phyloP scores from a whole-genome alignment of 139 green algal genomes.

The Ostreobium quekettii region DNA sequence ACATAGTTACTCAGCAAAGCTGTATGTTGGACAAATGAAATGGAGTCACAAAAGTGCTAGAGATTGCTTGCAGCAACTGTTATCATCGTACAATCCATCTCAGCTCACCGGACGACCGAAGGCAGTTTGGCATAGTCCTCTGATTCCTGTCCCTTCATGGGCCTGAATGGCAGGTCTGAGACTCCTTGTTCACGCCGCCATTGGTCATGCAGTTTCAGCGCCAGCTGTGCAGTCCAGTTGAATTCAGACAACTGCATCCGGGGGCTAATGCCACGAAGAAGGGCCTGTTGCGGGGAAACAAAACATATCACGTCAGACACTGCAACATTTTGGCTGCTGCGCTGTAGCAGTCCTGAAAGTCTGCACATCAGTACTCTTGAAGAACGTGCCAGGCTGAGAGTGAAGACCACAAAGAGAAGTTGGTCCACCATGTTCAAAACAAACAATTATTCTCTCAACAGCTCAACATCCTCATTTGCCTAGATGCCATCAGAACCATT shows the following conservation, averaged over 20 bases:
- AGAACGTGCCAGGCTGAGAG: no score
- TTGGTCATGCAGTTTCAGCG: conserved; percentile 7
- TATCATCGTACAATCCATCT: no score
- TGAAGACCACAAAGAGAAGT: no score
- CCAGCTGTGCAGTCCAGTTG: conserved; percentile 20
- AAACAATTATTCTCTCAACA: no score
- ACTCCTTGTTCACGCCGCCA: conserved; percentile 9
- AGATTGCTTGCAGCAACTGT: no score
- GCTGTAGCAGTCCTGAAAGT: no score
- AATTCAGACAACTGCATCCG: conserved; percentile 8
- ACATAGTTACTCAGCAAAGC: conserved; percentile 2
- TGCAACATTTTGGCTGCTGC: no score
- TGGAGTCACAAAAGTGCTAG: no score
- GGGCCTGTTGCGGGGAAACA: conserved; percentile 15
- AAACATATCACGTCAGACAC: conserved; percentile 11
- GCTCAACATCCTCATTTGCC: no score
- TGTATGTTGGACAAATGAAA: not conserved
- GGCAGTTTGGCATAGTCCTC: conserved; percentile 11
- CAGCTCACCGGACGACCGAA: conserved; percentile 7
- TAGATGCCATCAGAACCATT: no score
- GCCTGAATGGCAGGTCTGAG: conserved; percentile 19
- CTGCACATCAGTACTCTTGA: no score
- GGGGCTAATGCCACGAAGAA: conserved; percentile 18
- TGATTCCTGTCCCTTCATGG: conserved; percentile 15
- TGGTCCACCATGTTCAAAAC: no score